Evolutionary conservation across 2,329 filamentous ascomycete species (phyloP).

Genomic region (Blumeriella jaapii): DNA sequence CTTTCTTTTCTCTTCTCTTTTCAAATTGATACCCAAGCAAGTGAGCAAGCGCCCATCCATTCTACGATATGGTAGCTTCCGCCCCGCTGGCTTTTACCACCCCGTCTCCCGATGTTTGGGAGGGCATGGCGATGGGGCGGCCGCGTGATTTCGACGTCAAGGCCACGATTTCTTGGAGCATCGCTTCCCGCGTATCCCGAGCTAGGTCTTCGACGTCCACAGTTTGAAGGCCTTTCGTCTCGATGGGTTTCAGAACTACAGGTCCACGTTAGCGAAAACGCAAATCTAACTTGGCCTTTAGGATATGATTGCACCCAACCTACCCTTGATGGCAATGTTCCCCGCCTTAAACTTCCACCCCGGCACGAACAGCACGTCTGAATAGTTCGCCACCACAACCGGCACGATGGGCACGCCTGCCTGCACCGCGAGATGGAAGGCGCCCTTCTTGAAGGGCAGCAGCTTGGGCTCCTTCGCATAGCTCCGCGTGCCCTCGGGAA

Average conservation of each 20-base stretch:
- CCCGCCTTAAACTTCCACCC: slow-evolving; percentile 54
- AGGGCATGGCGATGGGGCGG: slow-evolving; percentile 22
- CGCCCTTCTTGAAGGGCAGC: slow-evolving; percentile 97
- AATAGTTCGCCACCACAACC: slow-evolving; percentile 70
- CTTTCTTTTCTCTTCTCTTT: no score
- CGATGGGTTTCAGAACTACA: slow-evolving; percentile 76
- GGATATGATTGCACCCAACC: no score
- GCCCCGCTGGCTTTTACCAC: slow-evolving; percentile 23
- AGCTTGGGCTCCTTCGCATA: slow-evolving; percentile 73
- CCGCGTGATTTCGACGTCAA: slow-evolving; percentile 42
- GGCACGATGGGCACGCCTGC: slow-evolving; percentile 89
- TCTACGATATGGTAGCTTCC: slow-evolving; percentile 15
- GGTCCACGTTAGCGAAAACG: slow-evolving; percentile 8
- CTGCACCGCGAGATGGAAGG: slow-evolving; percentile 91
- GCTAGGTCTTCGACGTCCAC: slow-evolving; percentile 70
- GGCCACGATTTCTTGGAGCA: slow-evolving; percentile 55
- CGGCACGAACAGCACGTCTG: slow-evolving; percentile 57
- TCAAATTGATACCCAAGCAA: no score
- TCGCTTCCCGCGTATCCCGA: slow-evolving; percentile 55
- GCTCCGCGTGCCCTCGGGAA: slow-evolving; percentile 85
- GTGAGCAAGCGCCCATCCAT: no score
- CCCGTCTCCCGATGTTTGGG: slow-evolving; percentile 14
- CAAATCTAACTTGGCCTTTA: slow-evolving; percentile 20
- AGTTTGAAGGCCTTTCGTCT: slow-evolving; percentile 58
- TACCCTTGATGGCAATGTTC: slow-evolving; percentile 65